phyloP scores from a whole-genome alignment of 192 early-diverging fungal species.

The Pilaira anomala region DNA sequence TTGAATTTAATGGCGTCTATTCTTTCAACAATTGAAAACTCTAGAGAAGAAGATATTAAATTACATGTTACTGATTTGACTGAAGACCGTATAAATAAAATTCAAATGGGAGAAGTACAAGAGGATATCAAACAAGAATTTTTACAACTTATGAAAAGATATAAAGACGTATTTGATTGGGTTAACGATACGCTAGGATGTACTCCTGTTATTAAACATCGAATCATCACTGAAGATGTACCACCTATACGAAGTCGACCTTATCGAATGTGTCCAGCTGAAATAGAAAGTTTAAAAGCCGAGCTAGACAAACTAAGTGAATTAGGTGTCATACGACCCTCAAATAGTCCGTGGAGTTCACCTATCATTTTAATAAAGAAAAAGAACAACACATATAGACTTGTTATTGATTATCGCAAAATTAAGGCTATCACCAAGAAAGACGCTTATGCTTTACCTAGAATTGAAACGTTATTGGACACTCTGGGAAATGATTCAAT shows the following conservation, averaged over 20 bases:
- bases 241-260: background rate
- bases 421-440: slow-evolving; percentile 40
- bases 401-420: slow-evolving; percentile 38
- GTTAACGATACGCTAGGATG: background rate
- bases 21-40: too few species aligned
- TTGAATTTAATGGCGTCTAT: too few species aligned
- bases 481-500: slow-evolving; percentile 9
- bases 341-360: slow-evolving; percentile 4
- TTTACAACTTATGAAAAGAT: background rate
- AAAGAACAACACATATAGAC: background rate
- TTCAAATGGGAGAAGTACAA: too few species aligned
- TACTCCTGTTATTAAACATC: background rate
- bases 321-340: background rate
- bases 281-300: background rate
- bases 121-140: background rate
- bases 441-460: slow-evolving; percentile 41
- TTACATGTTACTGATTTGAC: too few species aligned
- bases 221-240: background rate
- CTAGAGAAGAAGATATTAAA: too few species aligned
- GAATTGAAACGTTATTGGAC: slow-evolving; percentile 34
- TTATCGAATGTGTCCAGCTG: background rate
- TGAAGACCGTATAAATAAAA: too few species aligned
- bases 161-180: background rate
- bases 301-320: background rate
- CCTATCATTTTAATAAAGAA: slow-evolving; percentile 12